A percentile compares a stretch with the other conserved stretches of the same genome.
phyloP scores from a whole-genome alignment of 1,284 basidiomycete genomes.

The Phenoliferia sp. region DNA sequence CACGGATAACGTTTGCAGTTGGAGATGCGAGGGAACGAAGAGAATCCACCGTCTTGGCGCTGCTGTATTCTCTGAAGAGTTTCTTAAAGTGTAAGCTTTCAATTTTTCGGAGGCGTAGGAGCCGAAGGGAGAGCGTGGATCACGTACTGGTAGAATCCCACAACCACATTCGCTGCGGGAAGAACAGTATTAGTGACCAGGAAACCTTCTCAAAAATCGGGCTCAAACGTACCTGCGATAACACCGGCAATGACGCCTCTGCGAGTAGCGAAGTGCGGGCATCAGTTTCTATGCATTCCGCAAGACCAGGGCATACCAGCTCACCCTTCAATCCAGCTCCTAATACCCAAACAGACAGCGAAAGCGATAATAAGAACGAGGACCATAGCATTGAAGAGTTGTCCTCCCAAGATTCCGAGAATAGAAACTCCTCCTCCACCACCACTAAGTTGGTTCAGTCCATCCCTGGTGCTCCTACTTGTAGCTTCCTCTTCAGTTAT shows the following conservation, averaged over 20 bases:
- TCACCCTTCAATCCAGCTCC: slow-evolving; percentile 56
- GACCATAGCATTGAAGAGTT: slow-evolving; percentile 45
- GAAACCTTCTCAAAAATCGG: neutral
- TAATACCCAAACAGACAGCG: slow-evolving; percentile 59
- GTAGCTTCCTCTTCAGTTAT: slow-evolving; percentile 36
- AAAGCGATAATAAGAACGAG: slow-evolving; percentile 54
- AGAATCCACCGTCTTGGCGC: slow-evolving; percentile 58
- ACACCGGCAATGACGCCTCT: slow-evolving; percentile 39
- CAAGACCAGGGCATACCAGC: neutral
- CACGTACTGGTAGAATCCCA: slow-evolving; percentile 25
- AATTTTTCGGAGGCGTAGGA: neutral
- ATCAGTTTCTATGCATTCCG: neutral
- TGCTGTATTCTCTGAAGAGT: slow-evolving; percentile 49
- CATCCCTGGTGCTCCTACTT: slow-evolving; percentile 39
- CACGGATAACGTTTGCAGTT: slow-evolving; percentile 57
- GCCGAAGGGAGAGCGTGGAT: neutral
- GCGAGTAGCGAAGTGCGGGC: neutral
- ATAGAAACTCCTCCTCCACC: slow-evolving; percentile 40
- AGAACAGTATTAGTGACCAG: slow-evolving; percentile 49
- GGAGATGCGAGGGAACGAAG: slow-evolving; percentile 57
- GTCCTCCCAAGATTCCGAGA: slow-evolving; percentile 29
- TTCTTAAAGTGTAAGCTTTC: neutral
- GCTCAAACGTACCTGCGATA: neutral
- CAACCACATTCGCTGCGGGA: slow-evolving; percentile 52
- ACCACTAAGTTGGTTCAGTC: slow-evolving; percentile 44